Evolutionary conservation across 106 monocot species (phyloP).

Genomic region (Xerophyta viscosa): DNA sequence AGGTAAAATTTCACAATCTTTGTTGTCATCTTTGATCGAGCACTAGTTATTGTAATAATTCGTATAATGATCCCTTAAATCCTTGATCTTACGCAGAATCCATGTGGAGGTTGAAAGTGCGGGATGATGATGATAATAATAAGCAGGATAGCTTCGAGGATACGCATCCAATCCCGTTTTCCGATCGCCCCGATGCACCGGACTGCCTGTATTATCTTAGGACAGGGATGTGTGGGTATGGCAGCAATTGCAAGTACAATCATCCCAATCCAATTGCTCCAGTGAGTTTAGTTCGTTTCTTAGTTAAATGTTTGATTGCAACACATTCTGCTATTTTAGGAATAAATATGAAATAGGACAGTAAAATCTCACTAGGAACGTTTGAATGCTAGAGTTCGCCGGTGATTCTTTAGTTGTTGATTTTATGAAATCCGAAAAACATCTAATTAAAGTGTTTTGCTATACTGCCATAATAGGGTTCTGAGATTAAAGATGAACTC

Average conservation of each 20-base stretch:
- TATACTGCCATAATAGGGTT: constrained; percentile 21
- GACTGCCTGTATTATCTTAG: constrained; percentile 73
- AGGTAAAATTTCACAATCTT: constrained; percentile 1
- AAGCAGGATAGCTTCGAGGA: constrained; percentile 7
- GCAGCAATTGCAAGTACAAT: constrained; percentile 74
- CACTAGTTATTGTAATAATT: not conserved
- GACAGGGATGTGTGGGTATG: constrained; percentile 75
- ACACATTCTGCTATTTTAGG: too few species aligned
- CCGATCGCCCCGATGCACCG: constrained; percentile 54
- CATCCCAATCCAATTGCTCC: constrained; percentile 40
- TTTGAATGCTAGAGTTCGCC: too few species aligned
- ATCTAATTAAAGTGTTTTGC: not conserved
- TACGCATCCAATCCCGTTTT: constrained; percentile 23
- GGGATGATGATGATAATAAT: constrained; percentile 7
- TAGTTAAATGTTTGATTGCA: not conserved
- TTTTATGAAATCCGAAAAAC: not conserved
- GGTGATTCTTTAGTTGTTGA: not conserved
- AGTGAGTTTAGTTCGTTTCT: constrained; percentile 9
- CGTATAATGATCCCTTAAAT: not conserved
- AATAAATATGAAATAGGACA: too few species aligned
- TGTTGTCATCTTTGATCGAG: not conserved
- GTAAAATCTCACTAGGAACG: too few species aligned
- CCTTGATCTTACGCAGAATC: constrained; percentile 17
- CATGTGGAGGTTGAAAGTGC: constrained; percentile 22
- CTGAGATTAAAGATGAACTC: constrained; percentile 29